A percentile compares a stretch with the other conserved stretches of the same genome.
Conservation (phyloP, 352 stramenopile genomes). For the Blastocystis sp. region DNA sequence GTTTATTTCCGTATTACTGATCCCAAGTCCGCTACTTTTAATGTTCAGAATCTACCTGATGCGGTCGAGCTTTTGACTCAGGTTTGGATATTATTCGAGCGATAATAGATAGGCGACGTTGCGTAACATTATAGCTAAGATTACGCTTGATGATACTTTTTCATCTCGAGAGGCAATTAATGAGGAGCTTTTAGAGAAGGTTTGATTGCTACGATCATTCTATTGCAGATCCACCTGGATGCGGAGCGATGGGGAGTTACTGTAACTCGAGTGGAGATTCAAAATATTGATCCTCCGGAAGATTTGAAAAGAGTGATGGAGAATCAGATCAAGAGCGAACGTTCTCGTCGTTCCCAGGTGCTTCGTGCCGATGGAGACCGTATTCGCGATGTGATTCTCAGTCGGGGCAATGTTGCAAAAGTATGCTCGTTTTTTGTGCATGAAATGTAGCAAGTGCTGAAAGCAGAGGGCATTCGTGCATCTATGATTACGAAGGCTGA, state of each 20-base stretch:
- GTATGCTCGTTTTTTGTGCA: background rate
- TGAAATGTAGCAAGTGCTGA: slow-evolving; percentile 61
- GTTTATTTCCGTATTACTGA: slow-evolving; percentile 66
- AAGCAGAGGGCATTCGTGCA: slow-evolving; percentile 63
- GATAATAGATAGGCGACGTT: slow-evolving; percentile 61
- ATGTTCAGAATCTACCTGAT: slow-evolving; percentile 65
- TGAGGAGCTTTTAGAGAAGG: slow-evolving; percentile 55
- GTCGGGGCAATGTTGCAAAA: slow-evolving; percentile 62
- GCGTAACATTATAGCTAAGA: slow-evolving; percentile 65
- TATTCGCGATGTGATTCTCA: slow-evolving; percentile 64
- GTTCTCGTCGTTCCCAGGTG: slow-evolving; percentile 63
- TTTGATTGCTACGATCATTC: background rate
- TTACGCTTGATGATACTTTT: slow-evolving; percentile 67
- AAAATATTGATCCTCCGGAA: slow-evolving; percentile 65
- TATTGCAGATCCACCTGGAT: slow-evolving; percentile 63
- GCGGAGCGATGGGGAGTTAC: slow-evolving; percentile 65
- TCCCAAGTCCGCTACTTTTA: slow-evolving; percentile 64
- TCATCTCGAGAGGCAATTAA: slow-evolving; percentile 66
- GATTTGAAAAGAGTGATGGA: slow-evolving; percentile 66
- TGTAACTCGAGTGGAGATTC: slow-evolving; percentile 66
- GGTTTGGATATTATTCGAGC: background rate
- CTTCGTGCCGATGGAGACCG: slow-evolving; percentile 65
- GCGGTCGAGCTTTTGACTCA: slow-evolving; percentile 65
- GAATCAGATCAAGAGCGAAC: slow-evolving; percentile 65
- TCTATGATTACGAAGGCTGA: slow-evolving; percentile 62